Evolutionary conservation across 768 basidiomycete species (phyloP).

Genomic region (Plicaturopsis crispa): DNA sequence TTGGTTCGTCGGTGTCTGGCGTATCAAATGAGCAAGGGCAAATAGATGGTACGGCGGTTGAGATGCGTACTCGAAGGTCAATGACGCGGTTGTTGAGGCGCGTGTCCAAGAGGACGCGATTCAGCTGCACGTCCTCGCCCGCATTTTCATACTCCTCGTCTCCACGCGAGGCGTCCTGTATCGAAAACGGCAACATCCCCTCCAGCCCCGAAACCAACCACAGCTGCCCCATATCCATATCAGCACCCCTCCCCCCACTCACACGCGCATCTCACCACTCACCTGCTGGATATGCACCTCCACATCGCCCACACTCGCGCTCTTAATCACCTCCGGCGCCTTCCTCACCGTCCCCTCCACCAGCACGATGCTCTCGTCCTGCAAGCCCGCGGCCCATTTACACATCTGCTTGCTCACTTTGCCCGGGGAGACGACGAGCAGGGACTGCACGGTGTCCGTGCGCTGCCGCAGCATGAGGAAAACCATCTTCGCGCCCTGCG

Average conservation of each 20-base stretch:
- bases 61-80: slow-evolving; percentile 73
- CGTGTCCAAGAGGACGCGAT: slow-evolving; percentile 84
- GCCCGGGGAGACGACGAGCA: slow-evolving; percentile 63
- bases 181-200: slow-evolving; percentile 72
- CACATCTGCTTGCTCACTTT: slow-evolving; percentile 96
- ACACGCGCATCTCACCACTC: slow-evolving; percentile 11
- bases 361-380: slow-evolving; percentile 86
- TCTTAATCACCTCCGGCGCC: slow-evolving; percentile 82
- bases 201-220: slow-evolving; percentile 77
- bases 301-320: slow-evolving; percentile 78
- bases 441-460: slow-evolving; percentile 78
- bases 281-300: slow-evolving; percentile 86
- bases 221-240: slow-evolving; percentile 40
- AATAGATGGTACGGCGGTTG: background rate
- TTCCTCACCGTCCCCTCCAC: slow-evolving; percentile 80
- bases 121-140: slow-evolving; percentile 52
- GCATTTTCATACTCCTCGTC: slow-evolving; percentile 60
- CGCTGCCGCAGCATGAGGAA: slow-evolving; percentile 91
- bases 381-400: slow-evolving; percentile 76
- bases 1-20: slow-evolving; percentile 88
- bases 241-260: slow-evolving; percentile 2
- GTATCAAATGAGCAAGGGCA: slow-evolving; percentile 1
- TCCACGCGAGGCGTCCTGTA: slow-evolving; percentile 87
- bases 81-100: slow-evolving; percentile 91
- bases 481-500: slow-evolving; percentile 92